These are phyloP conservation scores for Eruca vesicaria DNA, from an alignment of 441 rosid genomes.

Conservation along the genomic window DNA sequence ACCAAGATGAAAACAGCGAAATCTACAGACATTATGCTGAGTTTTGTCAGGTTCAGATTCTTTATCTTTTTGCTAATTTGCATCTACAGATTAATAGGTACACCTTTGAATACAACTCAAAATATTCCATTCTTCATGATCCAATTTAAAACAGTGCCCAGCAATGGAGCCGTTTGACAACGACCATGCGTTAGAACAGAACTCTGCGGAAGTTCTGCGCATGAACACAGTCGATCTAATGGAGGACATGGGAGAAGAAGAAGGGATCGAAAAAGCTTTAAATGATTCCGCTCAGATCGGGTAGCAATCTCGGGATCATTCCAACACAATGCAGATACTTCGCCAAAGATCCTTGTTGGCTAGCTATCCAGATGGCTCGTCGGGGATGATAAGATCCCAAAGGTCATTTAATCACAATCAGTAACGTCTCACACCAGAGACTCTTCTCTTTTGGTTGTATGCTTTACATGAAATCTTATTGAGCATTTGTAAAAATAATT, in stretches of 20 bases:
- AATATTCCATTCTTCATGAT: not conserved
- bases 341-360: constrained; percentile 64
- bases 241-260: constrained; percentile 56
- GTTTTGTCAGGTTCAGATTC: constrained; percentile 74
- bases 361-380: constrained; percentile 69
- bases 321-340: constrained; percentile 59
- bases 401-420: constrained; percentile 28
- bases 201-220: constrained; percentile 56
- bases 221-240: constrained; percentile 55
- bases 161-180: constrained; percentile 76
- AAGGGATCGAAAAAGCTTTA: constrained; percentile 79
- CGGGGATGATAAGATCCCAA: constrained; percentile 51
- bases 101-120: not conserved
- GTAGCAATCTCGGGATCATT: constrained; percentile 75
- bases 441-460: not conserved
- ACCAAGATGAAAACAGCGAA: constrained; percentile 87
- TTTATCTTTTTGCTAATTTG: not conserved
- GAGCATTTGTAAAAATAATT: constrained; percentile 6
- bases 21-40: constrained; percentile 82
- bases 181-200: constrained; percentile 63
- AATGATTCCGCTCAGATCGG: constrained; percentile 66
- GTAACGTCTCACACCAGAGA: not conserved
- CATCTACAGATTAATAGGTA: not conserved
- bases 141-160: constrained; percentile 52
- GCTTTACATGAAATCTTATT: not conserved